Evolutionary conservation across 441 rosid species (phyloP).

Genomic region (Dalechampia spathulata): DNA sequence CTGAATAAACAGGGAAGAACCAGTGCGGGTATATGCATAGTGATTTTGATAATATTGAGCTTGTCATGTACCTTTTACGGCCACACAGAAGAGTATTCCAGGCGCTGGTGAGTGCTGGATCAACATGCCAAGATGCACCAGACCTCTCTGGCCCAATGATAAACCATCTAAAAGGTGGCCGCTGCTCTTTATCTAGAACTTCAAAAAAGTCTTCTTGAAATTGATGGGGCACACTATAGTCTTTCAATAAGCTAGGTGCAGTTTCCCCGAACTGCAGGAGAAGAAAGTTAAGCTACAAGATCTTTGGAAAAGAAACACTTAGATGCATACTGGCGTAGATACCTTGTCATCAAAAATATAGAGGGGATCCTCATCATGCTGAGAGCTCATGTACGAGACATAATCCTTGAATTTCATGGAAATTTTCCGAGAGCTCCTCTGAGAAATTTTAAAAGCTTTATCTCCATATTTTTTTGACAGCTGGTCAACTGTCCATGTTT

Average conservation of each 20-base stretch:
- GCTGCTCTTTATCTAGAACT: conserved; percentile 58
- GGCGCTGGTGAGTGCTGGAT: conserved; percentile 97
- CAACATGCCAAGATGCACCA: conserved; percentile 99
- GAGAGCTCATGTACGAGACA: conserved; percentile 60
- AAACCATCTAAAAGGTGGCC: conserved; percentile 93
- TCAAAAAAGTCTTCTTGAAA: conserved; percentile 90
- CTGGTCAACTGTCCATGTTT: conserved; percentile 69
- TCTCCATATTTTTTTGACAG: conserved; percentile 59
- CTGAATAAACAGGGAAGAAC: neutral
- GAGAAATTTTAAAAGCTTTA: conserved; percentile 70
- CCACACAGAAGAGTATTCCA: conserved; percentile 97
- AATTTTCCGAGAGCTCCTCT: conserved; percentile 56
- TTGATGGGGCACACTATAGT: conserved; percentile 69
- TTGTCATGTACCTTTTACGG: conserved; percentile 62
- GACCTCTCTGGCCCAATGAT: conserved; percentile 97
- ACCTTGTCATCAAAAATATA: conserved; percentile 94
- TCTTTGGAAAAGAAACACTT: neutral
- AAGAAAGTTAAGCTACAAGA: conserved; percentile 8
- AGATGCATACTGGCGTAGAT: neutral
- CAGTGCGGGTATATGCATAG: neutral
- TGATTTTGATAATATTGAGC: conserved; percentile 7
- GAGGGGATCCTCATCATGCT: conserved; percentile 95
- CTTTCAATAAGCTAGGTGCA: conserved; percentile 73
- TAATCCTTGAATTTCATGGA: conserved; percentile 83
- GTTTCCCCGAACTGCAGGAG: conserved; percentile 78